Percentiles rank a stretch among this genome's conserved stretches.
Conservation (phyloP, 768 basidiomycete species). For the Termitomyces sp. region DNA sequence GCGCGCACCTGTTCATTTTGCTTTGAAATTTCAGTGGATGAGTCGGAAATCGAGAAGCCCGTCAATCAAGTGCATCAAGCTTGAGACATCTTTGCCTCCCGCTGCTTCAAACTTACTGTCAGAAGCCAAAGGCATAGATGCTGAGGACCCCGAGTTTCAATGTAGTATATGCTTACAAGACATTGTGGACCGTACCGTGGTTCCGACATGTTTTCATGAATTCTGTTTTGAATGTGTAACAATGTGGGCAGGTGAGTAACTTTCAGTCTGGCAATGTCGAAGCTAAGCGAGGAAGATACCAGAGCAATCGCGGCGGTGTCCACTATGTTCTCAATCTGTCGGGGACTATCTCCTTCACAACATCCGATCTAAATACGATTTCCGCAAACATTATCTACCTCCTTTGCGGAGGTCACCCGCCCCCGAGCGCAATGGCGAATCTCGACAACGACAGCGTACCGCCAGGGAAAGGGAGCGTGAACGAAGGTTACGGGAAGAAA, state of each 20-base stretch:
- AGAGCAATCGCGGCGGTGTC: conserved; percentile 79
- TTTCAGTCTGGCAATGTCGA: not conserved
- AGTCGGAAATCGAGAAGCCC: conserved; percentile 17
- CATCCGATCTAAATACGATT: conserved; percentile 74
- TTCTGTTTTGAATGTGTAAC: conserved; percentile 92
- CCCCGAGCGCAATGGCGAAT: conserved; percentile 9
- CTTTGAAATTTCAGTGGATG: conserved; percentile 3
- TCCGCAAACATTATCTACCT: conserved; percentile 71
- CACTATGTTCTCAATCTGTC: conserved; percentile 63
- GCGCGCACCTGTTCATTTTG: not conserved
- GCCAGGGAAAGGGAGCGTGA: conserved; percentile 51
- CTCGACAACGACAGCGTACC: conserved; percentile 26
- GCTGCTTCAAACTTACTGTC: not conserved
- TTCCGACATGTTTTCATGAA: conserved; percentile 85
- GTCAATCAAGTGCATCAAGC: conserved; percentile 33
- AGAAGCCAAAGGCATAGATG: not conserved
- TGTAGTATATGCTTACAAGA: conserved; percentile 87
- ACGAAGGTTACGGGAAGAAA: conserved; percentile 39
- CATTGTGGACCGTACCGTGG: conserved; percentile 70
- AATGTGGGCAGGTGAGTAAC: conserved; percentile 72
- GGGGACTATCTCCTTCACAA: conserved; percentile 76
- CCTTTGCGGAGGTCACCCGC: conserved; percentile 49
- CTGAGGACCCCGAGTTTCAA: conserved; percentile 43
- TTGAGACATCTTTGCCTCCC: conserved; percentile 20
- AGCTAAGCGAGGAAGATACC: not conserved